Base-by-base conservation (phyloP, 306 rosid species). In the Prunus armeniaca region DNA sequence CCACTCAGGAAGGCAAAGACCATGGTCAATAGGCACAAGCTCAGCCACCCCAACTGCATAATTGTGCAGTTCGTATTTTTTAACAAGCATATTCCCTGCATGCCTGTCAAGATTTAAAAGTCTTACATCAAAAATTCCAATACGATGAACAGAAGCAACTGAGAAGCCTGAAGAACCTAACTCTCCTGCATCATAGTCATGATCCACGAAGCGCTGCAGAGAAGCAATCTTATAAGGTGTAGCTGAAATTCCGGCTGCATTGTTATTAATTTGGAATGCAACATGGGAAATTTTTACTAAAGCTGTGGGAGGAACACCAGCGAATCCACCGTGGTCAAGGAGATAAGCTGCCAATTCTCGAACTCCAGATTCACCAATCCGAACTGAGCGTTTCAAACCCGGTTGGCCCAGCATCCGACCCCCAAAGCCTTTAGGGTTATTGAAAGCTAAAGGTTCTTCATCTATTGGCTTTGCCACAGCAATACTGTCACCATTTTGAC, bases 1-100 rank as follows among this genome's bases (percentile, higher is more conserved):
- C 95, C 96, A 92, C 81, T 94, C 98, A 11, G 97, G 98, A 17
- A 94, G 89, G 82, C 96, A 94, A 72, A 94, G 89, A 15, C 98
- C 98, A 65, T 94, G 98, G 78, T 94, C 98, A 46, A 94, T 92
- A 0, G 98, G 98, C 72, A 92, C 93, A 73, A 94, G 96, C 57
- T 92, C 93, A 20, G 85, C 78, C 54, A 18, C 81, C 34, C 86
- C 89, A 52, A 62, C 71, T 38, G 64, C 78, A 74, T 69, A 73
- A 51, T 58, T 72, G 3, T 52, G 67, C 0, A 41, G 65, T 50
- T 80, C 86, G 6, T 88, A 87, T 14, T 81, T 86, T 87, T 86
- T 86, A 34, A 91, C 89, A 60, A 94, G 98, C 78, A 94, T 87
- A 66, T 94, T 94, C 34, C 97, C 98, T 18, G 97, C 97, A 74